Base-by-base conservation (phyloP, 371 early-diverging fungal species). In the Mortierella sp. region DNA sequence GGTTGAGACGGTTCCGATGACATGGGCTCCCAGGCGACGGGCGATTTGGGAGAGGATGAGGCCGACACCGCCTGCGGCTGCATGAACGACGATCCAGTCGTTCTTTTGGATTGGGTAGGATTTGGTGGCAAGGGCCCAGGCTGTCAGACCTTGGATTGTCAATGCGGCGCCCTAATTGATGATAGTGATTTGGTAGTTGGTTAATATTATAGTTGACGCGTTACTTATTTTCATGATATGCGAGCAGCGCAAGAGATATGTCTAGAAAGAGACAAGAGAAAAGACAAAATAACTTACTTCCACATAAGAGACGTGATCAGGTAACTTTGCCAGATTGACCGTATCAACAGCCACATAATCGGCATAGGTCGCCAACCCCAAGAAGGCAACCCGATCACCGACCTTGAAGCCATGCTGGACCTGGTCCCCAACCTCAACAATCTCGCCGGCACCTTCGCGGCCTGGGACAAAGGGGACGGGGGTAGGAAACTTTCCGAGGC, bases 301-400 rank as follows among this genome's bases (percentile, higher is more conserved):
- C 44, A 95, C 93, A 40, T 92, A 87, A 11, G 90, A 86, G 13
- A 96, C 81, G 6, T 88, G 80, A 31, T 89, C 89, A 2, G 93
- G 93, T 6, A 96, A 73, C 72, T 89, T 89, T 69, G 89, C 83
- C 4, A 89, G 87, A 8, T 81, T 71, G 8, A 72, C 75, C 13
- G 88, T 73, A 10, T 74, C 13, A 0, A 91, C 93, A 6, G 79
- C 88, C 9, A 91, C 89, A 89, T 95, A 96, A 81, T 98, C 97
- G 31, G 97, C 95, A 86, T 97, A 97, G 31, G 93, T 83, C 43
- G 83, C 82, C 19, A 72, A 85, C 13, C 89, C 89, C 40, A 96
- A 51, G 69, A 96, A 96, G 1, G 93, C 96, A 0, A 97, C 97
- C 16, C 93, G 89, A 83, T 97, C 96, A 51, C 97, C 97, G 11